Percentiles rank a stretch among this genome's conserved stretches.
These are phyloP conservation scores for Zarea fungicola DNA, from an alignment of 2,329 filamentous ascomycete genomes.

Conservation along the genomic window DNA sequence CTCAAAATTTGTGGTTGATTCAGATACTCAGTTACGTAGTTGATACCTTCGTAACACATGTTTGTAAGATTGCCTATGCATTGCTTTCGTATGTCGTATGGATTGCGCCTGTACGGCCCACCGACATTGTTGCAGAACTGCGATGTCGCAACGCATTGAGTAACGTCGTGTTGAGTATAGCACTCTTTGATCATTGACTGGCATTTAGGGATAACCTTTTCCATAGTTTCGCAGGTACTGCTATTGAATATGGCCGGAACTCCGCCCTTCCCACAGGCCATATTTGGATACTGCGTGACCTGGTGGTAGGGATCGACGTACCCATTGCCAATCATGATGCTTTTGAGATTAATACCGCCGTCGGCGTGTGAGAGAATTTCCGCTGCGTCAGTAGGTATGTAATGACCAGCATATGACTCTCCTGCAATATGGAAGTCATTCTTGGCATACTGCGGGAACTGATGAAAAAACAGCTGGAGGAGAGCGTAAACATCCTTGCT, in stretches of 20 bases:
- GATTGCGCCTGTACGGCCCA: conserved; percentile 90
- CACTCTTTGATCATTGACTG: conserved; percentile 81
- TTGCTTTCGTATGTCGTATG: conserved; percentile 87
- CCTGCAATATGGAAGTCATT: conserved; percentile 98
- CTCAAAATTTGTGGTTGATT: conserved; percentile 79
- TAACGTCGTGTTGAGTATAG: conserved; percentile 54
- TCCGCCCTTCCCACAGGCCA: conserved; percentile 95
- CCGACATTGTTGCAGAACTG: conserved; percentile 98
- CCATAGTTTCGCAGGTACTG: conserved; percentile 78
- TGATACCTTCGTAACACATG: conserved; percentile 89
- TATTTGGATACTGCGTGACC: conserved; percentile 92
- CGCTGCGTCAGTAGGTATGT: conserved; percentile 85
- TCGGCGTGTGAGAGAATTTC: conserved; percentile 94
- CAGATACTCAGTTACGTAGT: conserved; percentile 81
- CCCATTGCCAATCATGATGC: conserved; percentile 91
- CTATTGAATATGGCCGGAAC: conserved; percentile 81
- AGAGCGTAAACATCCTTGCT: conserved; percentile 98
- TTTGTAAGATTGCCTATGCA: conserved; percentile 65
- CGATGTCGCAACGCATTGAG: conserved; percentile 89
- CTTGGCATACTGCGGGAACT: conserved; percentile 91
- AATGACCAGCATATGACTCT: conserved; percentile 93
- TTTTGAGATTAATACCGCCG: conserved; percentile 96
- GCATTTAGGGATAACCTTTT: conserved; percentile 86
- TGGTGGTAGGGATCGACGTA: conserved; percentile 90
- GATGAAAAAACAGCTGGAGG: conserved; percentile 95